Evolutionary conservation across 2,329 filamentous ascomycete species (phyloP).

Genomic region (Microcyclospora pomicola): DNA sequence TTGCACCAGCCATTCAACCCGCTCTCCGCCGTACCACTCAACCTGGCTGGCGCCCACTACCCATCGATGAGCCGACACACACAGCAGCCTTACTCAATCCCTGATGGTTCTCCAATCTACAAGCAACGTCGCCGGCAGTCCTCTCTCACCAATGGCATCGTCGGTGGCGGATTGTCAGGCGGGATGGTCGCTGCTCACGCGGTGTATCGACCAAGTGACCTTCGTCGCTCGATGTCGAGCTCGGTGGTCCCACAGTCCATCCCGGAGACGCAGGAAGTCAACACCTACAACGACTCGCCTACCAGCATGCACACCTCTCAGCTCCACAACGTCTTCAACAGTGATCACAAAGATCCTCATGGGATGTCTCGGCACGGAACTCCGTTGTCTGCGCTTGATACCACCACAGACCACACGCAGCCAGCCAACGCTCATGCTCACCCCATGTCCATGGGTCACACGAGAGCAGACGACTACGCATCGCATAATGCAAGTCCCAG

Average conservation of each 20-base stretch:
- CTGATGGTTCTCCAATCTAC: constrained; percentile 96
- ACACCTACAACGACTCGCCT: constrained; percentile 65
- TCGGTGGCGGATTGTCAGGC: constrained; percentile 48
- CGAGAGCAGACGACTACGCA: constrained; percentile 55
- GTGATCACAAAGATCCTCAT: constrained; percentile 65
- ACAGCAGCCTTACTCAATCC: constrained; percentile 76
- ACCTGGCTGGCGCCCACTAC: constrained; percentile 68
- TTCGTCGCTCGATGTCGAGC: constrained; percentile 77
- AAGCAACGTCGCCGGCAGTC: constrained; percentile 92
- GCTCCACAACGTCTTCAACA: constrained; percentile 34
- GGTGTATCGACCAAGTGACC: constrained; percentile 71
- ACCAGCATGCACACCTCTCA: constrained; percentile 63
- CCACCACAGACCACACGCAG: constrained; percentile 44
- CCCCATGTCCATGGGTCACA: constrained; percentile 43
- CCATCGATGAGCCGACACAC: constrained; percentile 52
- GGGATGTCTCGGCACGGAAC: constrained; percentile 83
- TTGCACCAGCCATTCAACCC: constrained; percentile 65
- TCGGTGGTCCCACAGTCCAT: constrained; percentile 64
- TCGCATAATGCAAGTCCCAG: constrained; percentile 40
- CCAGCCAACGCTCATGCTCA: constrained; percentile 29
- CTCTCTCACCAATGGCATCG: constrained; percentile 62
- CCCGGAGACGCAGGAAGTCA: constrained; percentile 43
- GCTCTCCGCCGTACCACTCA: constrained; percentile 83
- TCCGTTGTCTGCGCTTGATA: constrained; percentile 76
- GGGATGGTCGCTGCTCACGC: constrained; percentile 37